phyloP scores from a whole-genome alignment of 441 rosid genomes.

The Isatis lusitanica region DNA sequence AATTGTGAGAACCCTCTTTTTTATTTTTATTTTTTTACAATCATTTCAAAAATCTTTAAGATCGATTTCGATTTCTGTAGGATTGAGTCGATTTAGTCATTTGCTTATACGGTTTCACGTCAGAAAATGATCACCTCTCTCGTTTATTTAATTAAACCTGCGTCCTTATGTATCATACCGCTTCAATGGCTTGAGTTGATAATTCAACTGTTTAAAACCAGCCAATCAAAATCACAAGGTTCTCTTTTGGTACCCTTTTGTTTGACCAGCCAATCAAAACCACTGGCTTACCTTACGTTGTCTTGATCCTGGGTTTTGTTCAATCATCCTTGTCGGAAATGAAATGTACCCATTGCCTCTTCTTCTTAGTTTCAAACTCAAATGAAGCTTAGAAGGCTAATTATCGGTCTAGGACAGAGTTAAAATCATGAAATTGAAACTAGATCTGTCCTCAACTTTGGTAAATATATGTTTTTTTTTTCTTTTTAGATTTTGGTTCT shows the following conservation, averaged over 20 bases:
- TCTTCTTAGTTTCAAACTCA: not conserved
- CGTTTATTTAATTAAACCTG: not conserved
- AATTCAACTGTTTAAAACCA: not conserved
- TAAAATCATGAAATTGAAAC: not conserved
- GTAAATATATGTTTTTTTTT: not conserved
- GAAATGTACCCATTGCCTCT: not conserved
- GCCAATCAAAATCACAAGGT: no score
- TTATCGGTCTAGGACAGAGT: not conserved
- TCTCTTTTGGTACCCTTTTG: not conserved
- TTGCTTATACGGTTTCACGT: not conserved
- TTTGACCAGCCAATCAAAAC: not conserved
- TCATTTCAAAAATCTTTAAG: conserved; percentile 1
- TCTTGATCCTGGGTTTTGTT: not conserved
- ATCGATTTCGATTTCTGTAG: conserved; percentile 17
- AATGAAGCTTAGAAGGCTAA: not conserved
- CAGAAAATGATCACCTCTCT: not conserved
- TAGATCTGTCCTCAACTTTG: conserved; percentile 15
- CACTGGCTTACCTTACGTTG: not conserved
- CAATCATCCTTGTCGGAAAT: not conserved
- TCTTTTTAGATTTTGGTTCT: conserved; percentile 1
- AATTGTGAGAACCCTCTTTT: conserved; percentile 16
- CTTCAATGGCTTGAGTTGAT: not conserved
- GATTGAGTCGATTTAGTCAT: not conserved
- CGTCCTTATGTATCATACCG: not conserved
- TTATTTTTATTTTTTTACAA: not conserved